phyloP scores from a whole-genome alignment of 805 yeast species.

The Yarrowia divulgata region DNA sequence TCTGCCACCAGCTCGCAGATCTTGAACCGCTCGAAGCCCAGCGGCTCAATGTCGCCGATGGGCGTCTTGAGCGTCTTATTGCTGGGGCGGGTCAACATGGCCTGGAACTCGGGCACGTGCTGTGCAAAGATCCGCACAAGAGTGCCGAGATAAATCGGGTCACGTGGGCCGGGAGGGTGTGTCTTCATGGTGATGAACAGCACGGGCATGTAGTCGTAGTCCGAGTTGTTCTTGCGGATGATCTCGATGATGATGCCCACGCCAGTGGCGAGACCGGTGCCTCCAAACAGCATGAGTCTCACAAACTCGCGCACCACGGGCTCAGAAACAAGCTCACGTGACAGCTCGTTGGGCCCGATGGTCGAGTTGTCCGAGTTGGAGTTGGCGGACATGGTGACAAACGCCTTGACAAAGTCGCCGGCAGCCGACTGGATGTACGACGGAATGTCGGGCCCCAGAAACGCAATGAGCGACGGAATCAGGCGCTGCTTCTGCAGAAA shows the following conservation, averaged over 20 bases:
- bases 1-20: conserved; percentile 94
- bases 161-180: conserved; percentile 91
- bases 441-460: conserved; percentile 69
- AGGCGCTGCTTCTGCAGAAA: conserved; percentile 73
- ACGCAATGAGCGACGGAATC: conserved; percentile 73
- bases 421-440: conserved; percentile 89
- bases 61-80: conserved; percentile 61
- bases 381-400: conserved; percentile 92
- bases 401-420: conserved; percentile 92
- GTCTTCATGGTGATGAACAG: conserved; percentile 80
- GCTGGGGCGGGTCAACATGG: conserved; percentile 57
- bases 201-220: conserved; percentile 90
- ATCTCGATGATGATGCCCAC: conserved; percentile 95
- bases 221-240: conserved; percentile 94
- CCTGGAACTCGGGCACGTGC: conserved; percentile 72
- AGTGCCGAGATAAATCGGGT: conserved; percentile 90
- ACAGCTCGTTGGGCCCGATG: conserved; percentile 93
- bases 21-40: conserved; percentile 91
- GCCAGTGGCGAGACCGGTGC: conserved; percentile 89
- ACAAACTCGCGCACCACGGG: conserved; percentile 71
- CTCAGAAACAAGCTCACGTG: conserved; percentile 86
- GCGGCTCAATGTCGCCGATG: conserved; percentile 69
- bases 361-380: conserved; percentile 88
- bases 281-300: conserved; percentile 73
- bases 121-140: conserved; percentile 79